Percentiles rank a stretch among this genome's conserved stretches.
Conservation (phyloP, 192 early-diverging fungal genomes). For the Coemansia sp. region DNA sequence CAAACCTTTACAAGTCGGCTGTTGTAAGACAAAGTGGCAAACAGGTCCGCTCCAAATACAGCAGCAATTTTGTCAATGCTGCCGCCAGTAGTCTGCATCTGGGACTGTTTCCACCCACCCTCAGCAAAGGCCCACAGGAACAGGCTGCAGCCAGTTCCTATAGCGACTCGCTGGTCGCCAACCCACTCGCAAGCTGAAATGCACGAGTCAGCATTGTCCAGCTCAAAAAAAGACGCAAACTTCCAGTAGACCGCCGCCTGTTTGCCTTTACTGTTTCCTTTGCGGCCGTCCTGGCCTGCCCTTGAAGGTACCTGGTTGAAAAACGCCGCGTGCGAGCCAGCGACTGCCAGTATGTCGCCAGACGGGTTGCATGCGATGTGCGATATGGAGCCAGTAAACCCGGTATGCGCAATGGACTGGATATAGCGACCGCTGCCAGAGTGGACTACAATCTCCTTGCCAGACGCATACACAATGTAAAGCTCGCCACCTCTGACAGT, state of each 20-base stretch:
- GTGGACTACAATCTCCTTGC: constrained; percentile 40
- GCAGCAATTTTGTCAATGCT: constrained; percentile 14
- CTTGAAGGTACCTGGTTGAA: constrained; percentile 3
- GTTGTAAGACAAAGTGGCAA: constrained; percentile 22
- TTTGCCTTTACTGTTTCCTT: background rate
- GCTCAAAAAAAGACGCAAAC: constrained; percentile 2
- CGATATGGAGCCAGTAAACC: constrained; percentile 12
- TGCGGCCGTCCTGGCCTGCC: background rate
- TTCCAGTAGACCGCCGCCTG: constrained; percentile 8
- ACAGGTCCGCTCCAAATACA: constrained; percentile 8
- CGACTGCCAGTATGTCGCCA: constrained; percentile 24
- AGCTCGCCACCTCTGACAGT: constrained; percentile 1
- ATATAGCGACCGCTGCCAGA: constrained; percentile 15
- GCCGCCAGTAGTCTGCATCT: constrained; percentile 7
- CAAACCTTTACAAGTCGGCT: constrained; percentile 37
- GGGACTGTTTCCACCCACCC: constrained; percentile 8
- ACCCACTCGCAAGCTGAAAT: constrained; percentile 24
- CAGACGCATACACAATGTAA: constrained; percentile 50
- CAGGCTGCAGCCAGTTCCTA: constrained; percentile 9
- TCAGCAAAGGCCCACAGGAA: constrained; percentile 13
- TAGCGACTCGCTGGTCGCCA: constrained; percentile 1
- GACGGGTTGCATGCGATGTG: constrained; percentile 5
- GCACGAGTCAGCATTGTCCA: background rate
- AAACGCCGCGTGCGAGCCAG: constrained; percentile 5
- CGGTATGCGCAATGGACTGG: constrained; percentile 22